A percentile compares a stretch with the other conserved stretches of the same genome.
Evolutionary conservation across 176 grass and related monocot genomes (phyloP).

Genomic region (Oryza punctata): DNA sequence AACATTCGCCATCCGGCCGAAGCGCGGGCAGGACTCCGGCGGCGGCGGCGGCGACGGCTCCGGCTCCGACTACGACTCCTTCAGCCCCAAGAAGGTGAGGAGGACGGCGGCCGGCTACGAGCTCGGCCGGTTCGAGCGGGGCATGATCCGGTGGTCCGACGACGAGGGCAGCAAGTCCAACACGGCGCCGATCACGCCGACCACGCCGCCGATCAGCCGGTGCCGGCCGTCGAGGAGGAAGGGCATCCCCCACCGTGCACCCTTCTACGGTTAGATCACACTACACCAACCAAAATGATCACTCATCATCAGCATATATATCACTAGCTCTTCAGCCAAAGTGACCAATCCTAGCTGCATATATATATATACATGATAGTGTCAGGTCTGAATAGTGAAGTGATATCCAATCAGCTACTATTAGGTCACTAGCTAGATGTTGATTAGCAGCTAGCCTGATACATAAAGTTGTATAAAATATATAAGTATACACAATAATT

Average conservation of each 20-base stretch:
- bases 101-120: conserved; percentile 22
- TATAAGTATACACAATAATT: conserved; percentile 34
- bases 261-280: conserved; percentile 54
- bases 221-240: conserved; percentile 63
- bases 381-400: conserved; percentile 35
- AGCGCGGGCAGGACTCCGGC: conserved; percentile 50
- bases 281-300: background rate
- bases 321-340: conserved; percentile 17
- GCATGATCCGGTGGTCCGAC: conserved; percentile 43
- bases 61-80: conserved; percentile 52
- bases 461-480: conserved; percentile 34
- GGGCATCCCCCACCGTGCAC: conserved; percentile 63
- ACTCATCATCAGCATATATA: background rate
- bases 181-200: conserved; percentile 37
- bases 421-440: conserved; percentile 31
- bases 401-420: conserved; percentile 27
- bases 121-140: conserved; percentile 45
- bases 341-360: conserved; percentile 3
- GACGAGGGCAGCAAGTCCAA: conserved; percentile 59
- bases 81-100: conserved; percentile 55
- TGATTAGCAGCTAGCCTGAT: conserved; percentile 43
- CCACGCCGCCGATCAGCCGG: conserved; percentile 56
- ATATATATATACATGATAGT: background rate
- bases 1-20: conserved; percentile 58
- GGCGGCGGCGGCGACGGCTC: conserved; percentile 17